These are phyloP conservation scores for Nemania diffusa DNA, from an alignment of 2,329 filamentous ascomycete genomes.

Conservation along the genomic window DNA sequence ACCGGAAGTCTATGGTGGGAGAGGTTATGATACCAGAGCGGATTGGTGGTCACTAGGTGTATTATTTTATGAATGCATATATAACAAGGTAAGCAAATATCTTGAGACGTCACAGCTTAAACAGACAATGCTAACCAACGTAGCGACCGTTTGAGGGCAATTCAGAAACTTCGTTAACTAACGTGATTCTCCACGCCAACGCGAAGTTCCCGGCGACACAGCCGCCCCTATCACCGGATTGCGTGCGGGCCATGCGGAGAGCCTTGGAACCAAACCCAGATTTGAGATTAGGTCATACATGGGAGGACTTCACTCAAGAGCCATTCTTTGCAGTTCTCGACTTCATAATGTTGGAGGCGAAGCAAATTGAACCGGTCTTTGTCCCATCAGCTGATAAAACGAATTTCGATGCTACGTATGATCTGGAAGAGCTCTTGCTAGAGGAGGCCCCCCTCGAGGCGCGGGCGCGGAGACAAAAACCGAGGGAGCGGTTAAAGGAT, in stretches of 20 bases:
- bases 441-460: slow-evolving; percentile 97
- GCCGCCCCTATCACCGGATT: slow-evolving; percentile 87
- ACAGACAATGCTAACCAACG: slow-evolving; percentile 45
- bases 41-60: slow-evolving; percentile 99
- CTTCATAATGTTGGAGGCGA: slow-evolving; percentile 84
- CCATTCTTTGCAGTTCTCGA: slow-evolving; percentile 90
- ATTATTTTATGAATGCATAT: slow-evolving; percentile 99
- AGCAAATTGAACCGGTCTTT: slow-evolving; percentile 91
- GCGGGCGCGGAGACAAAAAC: slow-evolving; percentile 90
- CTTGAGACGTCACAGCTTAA: background rate
- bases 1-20: slow-evolving; percentile 92
- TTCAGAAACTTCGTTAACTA: slow-evolving; percentile 81
- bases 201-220: slow-evolving; percentile 93
- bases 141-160: slow-evolving; percentile 93
- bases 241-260: slow-evolving; percentile 87
- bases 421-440: slow-evolving; percentile 90
- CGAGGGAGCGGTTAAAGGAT: slow-evolving; percentile 88
- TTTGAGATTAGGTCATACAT: slow-evolving; percentile 85
- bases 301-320: slow-evolving; percentile 85
- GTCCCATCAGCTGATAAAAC: slow-evolving; percentile 96
- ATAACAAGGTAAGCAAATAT: slow-evolving; percentile 80
- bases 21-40: slow-evolving; percentile 87
- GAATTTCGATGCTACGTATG: slow-evolving; percentile 98
- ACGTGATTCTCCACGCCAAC: slow-evolving; percentile 81
- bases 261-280: slow-evolving; percentile 83